Base-by-base conservation (phyloP, 768 basidiomycete species). In the Pleurotus cornucopiae region DNA sequence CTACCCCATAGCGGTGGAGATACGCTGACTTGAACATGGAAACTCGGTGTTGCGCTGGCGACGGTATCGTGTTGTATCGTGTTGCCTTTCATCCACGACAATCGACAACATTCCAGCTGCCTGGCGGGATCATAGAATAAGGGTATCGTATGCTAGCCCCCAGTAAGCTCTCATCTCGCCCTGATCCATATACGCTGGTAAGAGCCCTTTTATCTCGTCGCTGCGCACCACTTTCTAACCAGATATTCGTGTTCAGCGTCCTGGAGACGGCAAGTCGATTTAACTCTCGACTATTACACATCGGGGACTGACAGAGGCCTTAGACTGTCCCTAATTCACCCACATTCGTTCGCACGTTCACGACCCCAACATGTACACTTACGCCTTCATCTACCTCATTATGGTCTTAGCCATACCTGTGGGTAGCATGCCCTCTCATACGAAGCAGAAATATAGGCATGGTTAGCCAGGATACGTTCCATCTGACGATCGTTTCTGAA, bases 341-440 rank as follows among this genome's bases (percentile, higher is more conserved):
- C 39, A 53, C 51, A 34, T 53, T 53, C 51, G 51, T 41, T 53
- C 23, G 23, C 20, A 13, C 21, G 2, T 53, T 23, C 2, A 52
- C 51, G 51, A 53, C 51, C 21, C 11, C 51, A 16, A 37, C 34
- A 53, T 53, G 51, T 53, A 53, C 23, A 23, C 41, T n/a, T 40
- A 40, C 16, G 23, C 51, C 20, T n/a, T 53, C 39, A 39, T 53
- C 13, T 38, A 37, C 51, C 37, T 39, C 23, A 41, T 53, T 40
- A 37, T 53, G 41, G 51, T 37, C 21, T 39, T 53, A 53, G 51
- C 39, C 16, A 41, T 34, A 40, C 51, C 51, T 1, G 51, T 41
- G 11, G 39, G 39, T 37, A 21, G 37, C 12, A 20, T 40, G 11
- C 51, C 51, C 41, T 37, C 51, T 25, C 51, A 53, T 41, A 23